Evolutionary conservation across 306 rosid genomes (phyloP).

Genomic region (Trichosanthes cucumerina): DNA sequence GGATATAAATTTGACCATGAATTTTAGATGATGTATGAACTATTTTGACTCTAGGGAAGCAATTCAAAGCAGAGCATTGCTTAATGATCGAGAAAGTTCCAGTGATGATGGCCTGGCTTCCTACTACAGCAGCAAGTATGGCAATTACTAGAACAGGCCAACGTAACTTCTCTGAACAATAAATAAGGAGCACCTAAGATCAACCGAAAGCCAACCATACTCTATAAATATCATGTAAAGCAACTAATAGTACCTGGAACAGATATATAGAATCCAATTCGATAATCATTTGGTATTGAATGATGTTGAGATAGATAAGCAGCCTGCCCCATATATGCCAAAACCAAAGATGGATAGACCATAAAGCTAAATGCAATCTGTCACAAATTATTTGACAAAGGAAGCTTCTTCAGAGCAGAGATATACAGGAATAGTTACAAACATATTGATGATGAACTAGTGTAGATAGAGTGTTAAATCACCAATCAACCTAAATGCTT

Average conservation of each 20-base stretch:
- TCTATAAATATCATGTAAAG: not conserved
- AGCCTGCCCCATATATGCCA: constrained; percentile 17
- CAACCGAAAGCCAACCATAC: not conserved
- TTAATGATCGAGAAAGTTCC: constrained; percentile 17
- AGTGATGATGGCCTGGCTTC: constrained; percentile 17
- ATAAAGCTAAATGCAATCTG: constrained; percentile 12
- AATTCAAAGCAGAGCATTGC: constrained; percentile 12
- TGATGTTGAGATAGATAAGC: constrained; percentile 16
- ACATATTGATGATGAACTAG: not conserved
- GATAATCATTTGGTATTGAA: constrained; percentile 4
- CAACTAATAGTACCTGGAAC: constrained; percentile 7
- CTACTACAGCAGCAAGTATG: constrained; percentile 16
- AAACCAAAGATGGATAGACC: constrained; percentile 13
- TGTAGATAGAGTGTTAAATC: not conserved
- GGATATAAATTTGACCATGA: constrained; percentile 15
- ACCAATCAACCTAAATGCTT: too few relatives aligned
- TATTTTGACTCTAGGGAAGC: constrained; percentile 14
- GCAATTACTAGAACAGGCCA: constrained; percentile 17
- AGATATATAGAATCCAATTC: constrained; percentile 13
- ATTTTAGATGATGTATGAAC: constrained; percentile 14
- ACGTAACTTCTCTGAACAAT: constrained; percentile 8
- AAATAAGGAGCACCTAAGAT: not conserved
- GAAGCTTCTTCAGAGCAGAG: not conserved
- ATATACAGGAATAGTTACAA: not conserved
- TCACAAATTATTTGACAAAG: not conserved